phyloP scores from a whole-genome alignment of 1,284 basidiomycete genomes.

The Puccinia novopanici region DNA sequence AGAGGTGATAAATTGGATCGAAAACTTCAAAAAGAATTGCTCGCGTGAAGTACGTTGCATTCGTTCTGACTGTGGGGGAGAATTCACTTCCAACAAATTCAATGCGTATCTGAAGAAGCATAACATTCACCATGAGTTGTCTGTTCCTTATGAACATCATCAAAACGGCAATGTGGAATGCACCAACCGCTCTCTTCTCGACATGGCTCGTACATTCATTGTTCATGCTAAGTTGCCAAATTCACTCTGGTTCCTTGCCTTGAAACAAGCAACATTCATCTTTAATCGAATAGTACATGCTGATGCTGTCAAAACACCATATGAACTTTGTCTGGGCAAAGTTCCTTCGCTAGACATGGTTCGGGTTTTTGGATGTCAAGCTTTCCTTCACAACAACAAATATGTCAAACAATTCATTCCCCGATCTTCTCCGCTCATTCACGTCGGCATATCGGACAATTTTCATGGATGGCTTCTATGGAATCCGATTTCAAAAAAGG shows the following conservation, averaged over 20 bases:
- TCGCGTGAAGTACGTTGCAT: neutral
- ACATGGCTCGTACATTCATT: conserved; percentile 14
- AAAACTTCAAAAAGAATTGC: neutral
- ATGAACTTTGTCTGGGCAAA: neutral
- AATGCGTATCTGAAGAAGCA: neutral
- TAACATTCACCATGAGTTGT: neutral
- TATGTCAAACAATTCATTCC: conserved; percentile 7
- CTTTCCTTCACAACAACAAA: neutral
- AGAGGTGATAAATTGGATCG: neutral
- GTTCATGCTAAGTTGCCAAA: neutral
- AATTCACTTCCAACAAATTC: neutral
- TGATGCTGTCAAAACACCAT: neutral
- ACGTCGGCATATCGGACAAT: conserved; percentile 1
- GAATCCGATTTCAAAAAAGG: neutral
- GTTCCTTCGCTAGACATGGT: neutral
- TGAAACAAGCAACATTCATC: neutral
- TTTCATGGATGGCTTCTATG: conserved; percentile 23
- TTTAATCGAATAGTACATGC: conserved; percentile 3
- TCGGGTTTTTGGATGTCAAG: conserved; percentile 1
- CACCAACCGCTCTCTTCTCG: neutral
- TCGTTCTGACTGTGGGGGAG: neutral
- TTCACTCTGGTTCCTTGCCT: neutral
- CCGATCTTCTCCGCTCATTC: neutral
- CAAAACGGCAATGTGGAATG: conserved; percentile 24
- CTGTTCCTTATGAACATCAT: conserved; percentile 7